Percentiles rank a stretch among this genome's conserved stretches.
These are phyloP conservation scores for Phytophthora pseudosyringae DNA, from an alignment of 352 stramenopile genomes.

Conservation along the genomic window DNA sequence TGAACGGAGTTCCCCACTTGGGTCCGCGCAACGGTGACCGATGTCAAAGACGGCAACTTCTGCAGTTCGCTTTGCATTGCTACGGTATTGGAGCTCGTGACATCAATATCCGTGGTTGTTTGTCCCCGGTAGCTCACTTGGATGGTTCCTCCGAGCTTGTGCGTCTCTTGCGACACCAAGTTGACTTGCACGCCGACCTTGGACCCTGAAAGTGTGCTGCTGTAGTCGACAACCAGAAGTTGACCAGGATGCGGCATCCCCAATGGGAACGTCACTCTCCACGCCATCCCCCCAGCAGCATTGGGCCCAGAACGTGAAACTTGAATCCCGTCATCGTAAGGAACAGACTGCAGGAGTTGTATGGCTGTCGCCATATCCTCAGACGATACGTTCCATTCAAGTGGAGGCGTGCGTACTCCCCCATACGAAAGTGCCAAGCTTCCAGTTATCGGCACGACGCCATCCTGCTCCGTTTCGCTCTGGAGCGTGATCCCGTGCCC, in stretches of 20 bases:
- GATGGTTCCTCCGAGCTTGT: constrained; percentile 49
- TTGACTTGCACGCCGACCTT: constrained; percentile 43
- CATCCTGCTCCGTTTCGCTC: constrained; percentile 47
- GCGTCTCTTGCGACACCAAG: constrained; percentile 45
- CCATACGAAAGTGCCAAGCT: constrained; percentile 59
- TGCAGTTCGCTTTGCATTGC: constrained; percentile 39
- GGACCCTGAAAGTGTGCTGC: constrained; percentile 40
- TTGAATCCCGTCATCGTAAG: constrained; percentile 49
- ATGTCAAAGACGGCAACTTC: constrained; percentile 19
- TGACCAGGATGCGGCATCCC: constrained; percentile 39
- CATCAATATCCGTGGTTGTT: constrained; percentile 44
- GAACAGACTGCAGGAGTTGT: constrained; percentile 70
- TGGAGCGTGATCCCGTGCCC: constrained; percentile 32
- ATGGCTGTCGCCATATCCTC: constrained; percentile 82
- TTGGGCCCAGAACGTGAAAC: constrained; percentile 50
- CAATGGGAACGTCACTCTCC: constrained; percentile 64
- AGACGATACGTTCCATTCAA: constrained; percentile 84
- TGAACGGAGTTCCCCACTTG: constrained; percentile 14
- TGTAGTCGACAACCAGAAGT: constrained; percentile 32
- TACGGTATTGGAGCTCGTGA: constrained; percentile 17
- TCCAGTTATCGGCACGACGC: constrained; percentile 46
- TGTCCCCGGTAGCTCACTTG: constrained; percentile 39
- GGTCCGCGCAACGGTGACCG: constrained; percentile 28
- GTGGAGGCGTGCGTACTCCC: constrained; percentile 51
- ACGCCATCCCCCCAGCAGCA: constrained; percentile 45